Conservation (phyloP, 805 yeast genomes). For the Candida sanyiensis region DNA sequence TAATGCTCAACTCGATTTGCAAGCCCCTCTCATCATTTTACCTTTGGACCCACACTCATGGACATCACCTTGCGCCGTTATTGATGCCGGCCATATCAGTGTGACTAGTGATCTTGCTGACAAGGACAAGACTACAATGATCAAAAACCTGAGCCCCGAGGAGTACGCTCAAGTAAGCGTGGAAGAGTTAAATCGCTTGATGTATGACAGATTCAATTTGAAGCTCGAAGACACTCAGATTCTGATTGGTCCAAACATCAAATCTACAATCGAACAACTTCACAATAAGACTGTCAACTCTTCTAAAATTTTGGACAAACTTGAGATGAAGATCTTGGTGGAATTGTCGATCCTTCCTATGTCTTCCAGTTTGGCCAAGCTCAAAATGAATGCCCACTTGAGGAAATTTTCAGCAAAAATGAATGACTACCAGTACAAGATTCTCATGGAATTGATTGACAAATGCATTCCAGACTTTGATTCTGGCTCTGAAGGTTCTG, state of each 20-base stretch:
- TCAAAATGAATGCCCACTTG: constrained; percentile 70
- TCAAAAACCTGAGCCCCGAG: constrained; percentile 54
- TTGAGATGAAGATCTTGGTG: constrained; percentile 65
- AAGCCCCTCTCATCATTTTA: constrained; percentile 84
- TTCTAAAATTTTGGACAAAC: constrained; percentile 66
- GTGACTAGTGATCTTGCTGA: constrained; percentile 77
- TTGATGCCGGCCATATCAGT: constrained; percentile 95
- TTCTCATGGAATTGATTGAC: constrained; percentile 73
- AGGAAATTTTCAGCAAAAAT: constrained; percentile 67
- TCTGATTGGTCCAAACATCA: constrained; percentile 76
- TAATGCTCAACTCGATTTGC: constrained; percentile 79
- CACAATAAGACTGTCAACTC: constrained; percentile 36
- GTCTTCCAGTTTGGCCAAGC: constrained; percentile 64
- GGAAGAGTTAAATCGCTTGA: constrained; percentile 41
- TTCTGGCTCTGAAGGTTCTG: constrained; percentile 19
- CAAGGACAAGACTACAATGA: constrained; percentile 57
- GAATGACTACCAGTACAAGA: constrained; percentile 87
- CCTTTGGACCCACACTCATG: constrained; percentile 77
- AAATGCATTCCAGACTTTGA: constrained; percentile 51
- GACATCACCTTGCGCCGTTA: constrained; percentile 81
- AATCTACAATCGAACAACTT: constrained; percentile 69
- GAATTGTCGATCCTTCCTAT: constrained; percentile 85
- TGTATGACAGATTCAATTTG: constrained; percentile 85
- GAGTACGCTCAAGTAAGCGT: constrained; percentile 59
- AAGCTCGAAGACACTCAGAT: constrained; percentile 81